Base-by-base conservation (phyloP, 1,284 basidiomycete genomes). In the Tremellales sp. region DNA sequence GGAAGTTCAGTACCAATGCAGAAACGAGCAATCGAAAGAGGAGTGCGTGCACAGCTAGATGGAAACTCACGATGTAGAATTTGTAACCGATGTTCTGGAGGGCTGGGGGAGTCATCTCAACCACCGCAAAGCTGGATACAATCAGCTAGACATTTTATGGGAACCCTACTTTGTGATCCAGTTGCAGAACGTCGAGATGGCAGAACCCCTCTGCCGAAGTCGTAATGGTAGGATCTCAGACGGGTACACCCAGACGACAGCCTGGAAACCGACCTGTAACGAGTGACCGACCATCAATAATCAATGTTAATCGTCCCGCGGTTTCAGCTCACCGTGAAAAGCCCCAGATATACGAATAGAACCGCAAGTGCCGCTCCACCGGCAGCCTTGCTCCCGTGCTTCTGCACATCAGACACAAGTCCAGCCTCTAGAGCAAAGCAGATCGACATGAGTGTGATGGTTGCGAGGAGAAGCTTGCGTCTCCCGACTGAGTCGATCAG, bases 401-500 rank as follows among this genome's bases (percentile, higher is more conserved):
- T 50, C 43, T 63, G 52, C 26, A 65, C 50, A 27, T 56, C 57
- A 40, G 52, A 60, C 10, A 66, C 54, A 7, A 63, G 51, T 1
- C 61, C 67, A 9, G 60, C 52, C 46, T 70, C 56, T 18, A 56
- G 51, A 16, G 66, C 65, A 40, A 66, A 70, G 45, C 48, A 54
- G 25, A 40, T 36, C n/a, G 58, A 51, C 67, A 68, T 70, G 14
- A 61, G 50, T 18, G 62, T 38, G 22, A 63, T 59, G 25, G 58
- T 61, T 18, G 54, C 51, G 19, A 71, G 55, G 6, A 71, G 48
- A 9, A 69, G 53, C 31, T 58, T 58, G 31, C 65, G 49, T 31
- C 68, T 56, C 13, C 68, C 69, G 13, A 62, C 46, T 9, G 51
- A 52, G 48, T 71, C 67, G 50, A 69, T 70, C 40, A 71, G 45